Percentiles rank a stretch among this genome's conserved stretches.
phyloP scores from a whole-genome alignment of 202 grass and related monocot species.

The Carex sylvatica region DNA sequence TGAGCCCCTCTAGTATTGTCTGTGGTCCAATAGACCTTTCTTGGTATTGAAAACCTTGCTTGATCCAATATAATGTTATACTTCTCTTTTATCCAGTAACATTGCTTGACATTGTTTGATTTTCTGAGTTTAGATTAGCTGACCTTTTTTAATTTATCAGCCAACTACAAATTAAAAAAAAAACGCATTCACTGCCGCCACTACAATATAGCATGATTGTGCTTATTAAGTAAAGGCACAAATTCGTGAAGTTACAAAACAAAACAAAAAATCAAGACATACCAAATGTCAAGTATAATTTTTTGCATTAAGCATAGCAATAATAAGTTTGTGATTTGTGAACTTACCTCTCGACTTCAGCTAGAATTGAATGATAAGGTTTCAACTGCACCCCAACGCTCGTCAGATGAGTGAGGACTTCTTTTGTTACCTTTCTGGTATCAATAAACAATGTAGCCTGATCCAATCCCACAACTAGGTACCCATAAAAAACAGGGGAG shows the following conservation, averaged over 20 bases:
- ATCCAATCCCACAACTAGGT: slow-evolving; percentile 65
- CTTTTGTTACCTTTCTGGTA: slow-evolving; percentile 61
- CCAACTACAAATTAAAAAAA: neutral
- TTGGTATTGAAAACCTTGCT: slow-evolving; percentile 1
- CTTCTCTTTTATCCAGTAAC: neutral
- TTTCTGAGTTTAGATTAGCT: neutral
- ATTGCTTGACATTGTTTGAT: neutral
- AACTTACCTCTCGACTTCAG: slow-evolving; percentile 69
- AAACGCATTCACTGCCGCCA: neutral
- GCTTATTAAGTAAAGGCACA: neutral
- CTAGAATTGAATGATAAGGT: slow-evolving; percentile 71
- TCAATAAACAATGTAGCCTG: slow-evolving; percentile 80
- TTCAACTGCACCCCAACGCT: slow-evolving; percentile 70
- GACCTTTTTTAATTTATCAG: neutral
- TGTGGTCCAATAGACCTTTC: neutral
- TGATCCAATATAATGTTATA: neutral
- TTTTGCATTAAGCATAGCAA: neutral
- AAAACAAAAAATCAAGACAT: neutral
- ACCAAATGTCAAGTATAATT: neutral
- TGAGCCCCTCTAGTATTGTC: neutral
- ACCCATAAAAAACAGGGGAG: slow-evolving; percentile 95
- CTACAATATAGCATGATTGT: neutral
- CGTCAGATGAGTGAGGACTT: slow-evolving; percentile 52
- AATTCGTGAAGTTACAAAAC: neutral
- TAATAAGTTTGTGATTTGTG: neutral